These are phyloP conservation scores for Fusarium pilosicola DNA, from an alignment of 2,329 filamentous ascomycete species.

Conservation along the genomic window DNA sequence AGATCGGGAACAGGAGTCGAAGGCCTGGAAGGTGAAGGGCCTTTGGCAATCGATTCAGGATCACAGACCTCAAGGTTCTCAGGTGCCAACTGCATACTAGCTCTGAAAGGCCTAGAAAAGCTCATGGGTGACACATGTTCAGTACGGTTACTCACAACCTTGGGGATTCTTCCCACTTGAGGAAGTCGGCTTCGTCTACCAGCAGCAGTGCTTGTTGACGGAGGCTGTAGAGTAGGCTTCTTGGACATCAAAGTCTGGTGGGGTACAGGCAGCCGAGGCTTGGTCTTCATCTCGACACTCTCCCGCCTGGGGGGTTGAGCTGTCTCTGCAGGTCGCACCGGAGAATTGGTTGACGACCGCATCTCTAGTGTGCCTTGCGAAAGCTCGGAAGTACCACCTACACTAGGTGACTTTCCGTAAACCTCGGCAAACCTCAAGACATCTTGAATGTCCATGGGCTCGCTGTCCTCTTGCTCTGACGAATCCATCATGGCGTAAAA, in stretches of 20 bases:
- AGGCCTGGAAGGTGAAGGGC: constrained; percentile 56
- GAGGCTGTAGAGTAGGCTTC: constrained; percentile 2
- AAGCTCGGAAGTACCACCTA: constrained; percentile 24
- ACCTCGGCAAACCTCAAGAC: constrained; percentile 62
- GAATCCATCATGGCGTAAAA: constrained; percentile 72
- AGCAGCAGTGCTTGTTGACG: constrained; percentile 4
- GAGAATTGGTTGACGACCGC: constrained; percentile 16
- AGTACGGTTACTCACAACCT: constrained; percentile 76
- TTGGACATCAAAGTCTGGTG: constrained; percentile 9
- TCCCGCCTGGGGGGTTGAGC: neutral
- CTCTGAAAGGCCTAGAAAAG: constrained; percentile 83
- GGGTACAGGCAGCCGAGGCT: constrained; percentile 8
- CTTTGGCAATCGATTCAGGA: constrained; percentile 58
- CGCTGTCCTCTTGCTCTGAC: constrained; percentile 63
- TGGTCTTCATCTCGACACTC: constrained; percentile 4
- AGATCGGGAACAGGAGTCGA: constrained; percentile 53
- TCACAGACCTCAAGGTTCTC: constrained; percentile 45
- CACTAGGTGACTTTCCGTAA: constrained; percentile 41
- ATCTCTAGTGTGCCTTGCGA: constrained; percentile 26
- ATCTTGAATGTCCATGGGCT: constrained; percentile 53
- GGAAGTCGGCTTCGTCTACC: constrained; percentile 69
- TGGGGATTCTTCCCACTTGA: constrained; percentile 87
- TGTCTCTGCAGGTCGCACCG: constrained; percentile 10
- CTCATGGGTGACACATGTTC: constrained; percentile 78
- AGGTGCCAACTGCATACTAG: constrained; percentile 56